phyloP scores from a whole-genome alignment of 1,139 yeast species.

The Yarrowia galli region DNA sequence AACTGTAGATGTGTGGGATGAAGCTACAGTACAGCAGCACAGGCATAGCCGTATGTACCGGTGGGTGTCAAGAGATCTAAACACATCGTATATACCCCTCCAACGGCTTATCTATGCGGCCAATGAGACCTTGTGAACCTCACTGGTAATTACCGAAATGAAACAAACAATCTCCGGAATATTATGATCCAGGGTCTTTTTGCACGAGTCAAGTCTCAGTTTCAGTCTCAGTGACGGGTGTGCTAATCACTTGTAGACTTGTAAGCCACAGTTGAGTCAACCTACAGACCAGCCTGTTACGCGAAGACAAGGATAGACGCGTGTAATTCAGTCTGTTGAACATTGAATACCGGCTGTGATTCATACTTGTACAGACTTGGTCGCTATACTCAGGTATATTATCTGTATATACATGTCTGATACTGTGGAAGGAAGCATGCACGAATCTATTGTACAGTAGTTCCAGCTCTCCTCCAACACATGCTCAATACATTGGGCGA shows the following conservation, averaged over 20 bases:
- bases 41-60: too few species aligned
- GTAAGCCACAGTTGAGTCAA: slow-evolving; percentile 20
- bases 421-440: too few species aligned
- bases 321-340: background rate
- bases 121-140: background rate
- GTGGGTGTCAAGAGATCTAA: too few species aligned
- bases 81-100: too few species aligned
- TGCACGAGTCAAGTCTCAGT: slow-evolving; percentile 7
- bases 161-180: slow-evolving; percentile 14
- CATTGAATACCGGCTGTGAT: too few species aligned
- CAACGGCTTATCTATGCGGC: background rate
- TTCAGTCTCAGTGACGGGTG: too few species aligned
- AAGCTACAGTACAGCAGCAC: too few species aligned
- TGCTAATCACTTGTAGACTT: background rate
- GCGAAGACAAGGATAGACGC: background rate
- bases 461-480: background rate
- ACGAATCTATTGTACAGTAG: too few species aligned
- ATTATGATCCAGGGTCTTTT: slow-evolving; percentile 31
- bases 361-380: too few species aligned
- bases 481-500: background rate
- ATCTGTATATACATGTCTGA: too few species aligned
- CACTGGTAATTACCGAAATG: slow-evolving; percentile 4
- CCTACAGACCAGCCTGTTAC: slow-evolving; percentile 4
- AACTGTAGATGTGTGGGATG: background rate
- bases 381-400: too few species aligned